Conservation (phyloP, 805 yeast species). For the Myxozyma vanderwaltii region DNA sequence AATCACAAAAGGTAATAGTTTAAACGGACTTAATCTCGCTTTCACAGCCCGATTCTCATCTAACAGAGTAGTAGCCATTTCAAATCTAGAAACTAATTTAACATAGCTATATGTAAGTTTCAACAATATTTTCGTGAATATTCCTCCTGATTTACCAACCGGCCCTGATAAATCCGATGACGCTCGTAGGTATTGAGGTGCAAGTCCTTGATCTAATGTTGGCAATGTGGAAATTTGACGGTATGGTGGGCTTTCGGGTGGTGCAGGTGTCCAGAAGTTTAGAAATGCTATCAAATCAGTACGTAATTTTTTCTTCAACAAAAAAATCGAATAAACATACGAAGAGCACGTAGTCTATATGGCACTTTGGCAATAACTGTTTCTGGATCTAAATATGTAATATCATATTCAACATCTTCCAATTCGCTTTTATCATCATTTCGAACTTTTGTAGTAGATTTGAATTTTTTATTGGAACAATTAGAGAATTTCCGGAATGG, state of each 20-base stretch:
- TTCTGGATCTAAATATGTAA: not conserved
- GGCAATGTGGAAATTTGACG: constrained; percentile 4
- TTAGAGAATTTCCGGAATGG: not conserved
- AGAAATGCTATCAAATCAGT: constrained; percentile 10
- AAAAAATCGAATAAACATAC: not conserved
- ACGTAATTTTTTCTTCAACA: not conserved
- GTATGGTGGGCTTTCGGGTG: constrained; percentile 11
- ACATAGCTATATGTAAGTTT: not conserved
- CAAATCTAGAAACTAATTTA: not conserved
- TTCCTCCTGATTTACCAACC: not conserved
- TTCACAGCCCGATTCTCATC: not conserved
- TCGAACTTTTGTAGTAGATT: not conserved
- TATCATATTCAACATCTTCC: not conserved
- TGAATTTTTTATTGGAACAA: not conserved
- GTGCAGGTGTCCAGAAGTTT: constrained; percentile 18
- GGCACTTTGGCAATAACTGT: not conserved
- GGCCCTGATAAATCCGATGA: not conserved
- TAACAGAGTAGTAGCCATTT: not conserved
- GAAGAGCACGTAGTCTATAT: constrained; percentile 7
- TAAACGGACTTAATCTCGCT: not conserved
- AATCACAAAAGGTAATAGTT: constrained; percentile 8
- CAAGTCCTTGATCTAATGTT: not conserved
- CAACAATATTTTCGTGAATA: not conserved
- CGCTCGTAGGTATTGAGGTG: not conserved
- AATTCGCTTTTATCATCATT: not conserved